phyloP scores from a whole-genome alignment of 139 green algal genomes.

The Penium margaritaceum region DNA sequence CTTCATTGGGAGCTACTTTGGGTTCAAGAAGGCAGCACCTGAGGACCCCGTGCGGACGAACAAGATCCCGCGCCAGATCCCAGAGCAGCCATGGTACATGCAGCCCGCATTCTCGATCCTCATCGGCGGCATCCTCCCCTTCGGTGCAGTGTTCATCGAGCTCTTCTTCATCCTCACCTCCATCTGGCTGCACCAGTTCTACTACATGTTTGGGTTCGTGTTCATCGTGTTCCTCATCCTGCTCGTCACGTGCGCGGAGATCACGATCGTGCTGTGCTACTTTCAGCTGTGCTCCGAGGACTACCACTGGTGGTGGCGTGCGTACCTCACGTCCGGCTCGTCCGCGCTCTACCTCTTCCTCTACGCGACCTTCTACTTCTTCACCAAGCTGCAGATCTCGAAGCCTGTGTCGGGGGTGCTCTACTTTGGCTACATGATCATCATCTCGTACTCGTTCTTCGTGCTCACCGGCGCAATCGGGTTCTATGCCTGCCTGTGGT shows the following conservation, averaged over 20 bases:
- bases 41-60: conserved; percentile 94
- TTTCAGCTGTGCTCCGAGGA: conserved; percentile 81
- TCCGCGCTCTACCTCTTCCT: conserved; percentile 91
- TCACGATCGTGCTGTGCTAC: conserved; percentile 97
- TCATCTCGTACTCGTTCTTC: conserved; percentile 80
- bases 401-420: conserved; percentile 77
- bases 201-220: conserved; percentile 97
- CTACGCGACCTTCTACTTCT: conserved; percentile 97
- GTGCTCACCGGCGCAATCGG: conserved; percentile 84
- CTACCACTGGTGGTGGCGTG: conserved; percentile 92
- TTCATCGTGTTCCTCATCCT: conserved; percentile 92
- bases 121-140: conserved; percentile 91
- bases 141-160: conserved; percentile 99
- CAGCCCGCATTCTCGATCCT: conserved; percentile 78
- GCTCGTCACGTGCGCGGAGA: conserved; percentile 93
- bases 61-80: conserved; percentile 96
- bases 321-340: conserved; percentile 84
- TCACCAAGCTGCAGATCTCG: conserved; percentile 90
- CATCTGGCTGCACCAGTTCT: conserved; percentile 92
- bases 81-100: conserved; percentile 96
- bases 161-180: conserved; percentile 99
- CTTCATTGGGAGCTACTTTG: conserved; percentile 90
- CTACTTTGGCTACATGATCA: conserved; percentile 94
- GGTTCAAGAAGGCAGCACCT: conserved; percentile 77
- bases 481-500: conserved; percentile 85